These are phyloP conservation scores for Annona cherimola DNA, from an alignment of 164 flowering plant species.

Conservation along the genomic window DNA sequence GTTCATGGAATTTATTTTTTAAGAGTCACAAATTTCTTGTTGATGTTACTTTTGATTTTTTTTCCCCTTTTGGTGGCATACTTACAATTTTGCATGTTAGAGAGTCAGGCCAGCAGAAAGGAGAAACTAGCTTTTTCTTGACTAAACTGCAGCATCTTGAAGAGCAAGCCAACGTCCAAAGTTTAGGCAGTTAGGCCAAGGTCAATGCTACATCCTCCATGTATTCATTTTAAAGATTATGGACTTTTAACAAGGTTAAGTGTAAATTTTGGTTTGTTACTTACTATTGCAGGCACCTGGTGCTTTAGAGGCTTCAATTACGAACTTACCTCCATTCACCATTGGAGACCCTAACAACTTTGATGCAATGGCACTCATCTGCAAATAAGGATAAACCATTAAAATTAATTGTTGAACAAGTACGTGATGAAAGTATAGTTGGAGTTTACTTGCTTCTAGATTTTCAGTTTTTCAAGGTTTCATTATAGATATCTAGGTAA, in stretches of 20 bases:
- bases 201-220: slow-evolving; percentile 25
- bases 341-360: slow-evolving; percentile 80
- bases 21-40: neutral
- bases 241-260: neutral
- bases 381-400: slow-evolving; percentile 72
- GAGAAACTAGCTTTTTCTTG: slow-evolving; percentile 65
- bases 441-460: slow-evolving; percentile 83
- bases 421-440: slow-evolving; percentile 82
- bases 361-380: slow-evolving; percentile 69
- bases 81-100: slow-evolving; percentile 53
- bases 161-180: slow-evolving; percentile 83
- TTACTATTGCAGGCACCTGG: slow-evolving; percentile 53
- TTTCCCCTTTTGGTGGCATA: neutral
- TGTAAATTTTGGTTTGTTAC: neutral
- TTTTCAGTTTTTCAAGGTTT: slow-evolving; percentile 83
- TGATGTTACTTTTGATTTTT: neutral
- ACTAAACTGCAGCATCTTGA: slow-evolving; percentile 61
- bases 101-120: slow-evolving; percentile 73
- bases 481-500: slow-evolving; percentile 85
- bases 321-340: slow-evolving; percentile 86
- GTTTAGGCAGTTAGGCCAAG: slow-evolving; percentile 91
- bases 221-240: too few species aligned
- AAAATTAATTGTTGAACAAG: slow-evolving; percentile 86
- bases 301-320: slow-evolving; percentile 75
- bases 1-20: neutral